These are phyloP conservation scores for Candida dendrica DNA, from an alignment of 805 yeast species.

Conservation along the genomic window DNA sequence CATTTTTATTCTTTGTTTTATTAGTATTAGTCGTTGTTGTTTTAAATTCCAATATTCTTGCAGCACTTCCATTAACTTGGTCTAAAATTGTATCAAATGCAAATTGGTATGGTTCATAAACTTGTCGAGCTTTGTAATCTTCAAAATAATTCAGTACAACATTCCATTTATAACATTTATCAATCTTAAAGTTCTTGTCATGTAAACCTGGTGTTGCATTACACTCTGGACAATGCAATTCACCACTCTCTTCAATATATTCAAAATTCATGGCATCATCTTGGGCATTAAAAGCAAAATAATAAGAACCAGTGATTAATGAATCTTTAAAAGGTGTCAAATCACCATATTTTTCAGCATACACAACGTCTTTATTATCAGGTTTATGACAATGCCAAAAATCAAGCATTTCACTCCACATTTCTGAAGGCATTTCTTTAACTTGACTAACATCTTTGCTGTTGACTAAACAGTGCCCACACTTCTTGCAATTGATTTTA, in stretches of 20 bases:
- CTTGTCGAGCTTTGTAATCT: slow-evolving; percentile 12
- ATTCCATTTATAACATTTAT: slow-evolving; percentile 52
- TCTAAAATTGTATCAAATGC: slow-evolving; percentile 34
- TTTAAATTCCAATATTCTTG: slow-evolving; percentile 22
- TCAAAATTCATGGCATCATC: slow-evolving; percentile 6
- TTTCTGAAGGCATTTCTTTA: slow-evolving; percentile 77
- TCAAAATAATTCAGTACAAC: slow-evolving; percentile 24
- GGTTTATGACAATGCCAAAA: slow-evolving; percentile 97
- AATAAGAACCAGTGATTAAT: slow-evolving; percentile 51
- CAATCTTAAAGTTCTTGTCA: slow-evolving; percentile 24
- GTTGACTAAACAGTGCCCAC: not conserved
- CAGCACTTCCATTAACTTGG: slow-evolving; percentile 33
- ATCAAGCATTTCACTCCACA: slow-evolving; percentile 94
- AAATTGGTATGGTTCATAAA: slow-evolving; percentile 28
- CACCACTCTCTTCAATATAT: not conserved
- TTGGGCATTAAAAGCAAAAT: slow-evolving; percentile 25
- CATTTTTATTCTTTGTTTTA: slow-evolving; percentile 6
- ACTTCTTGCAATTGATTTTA: not conserved
- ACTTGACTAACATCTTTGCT: not conserved
- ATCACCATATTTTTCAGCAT: slow-evolving; percentile 28
- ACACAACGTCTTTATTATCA: slow-evolving; percentile 19
- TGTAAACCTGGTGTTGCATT: slow-evolving; percentile 30
- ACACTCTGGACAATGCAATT: slow-evolving; percentile 32
- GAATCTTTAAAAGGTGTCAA: slow-evolving; percentile 36
- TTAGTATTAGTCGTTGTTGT: too few species aligned